A percentile compares a stretch with the other conserved stretches of the same genome.
Conservation (phyloP, 2,329 filamentous ascomycete species). For the Emydomyces testavorans region DNA sequence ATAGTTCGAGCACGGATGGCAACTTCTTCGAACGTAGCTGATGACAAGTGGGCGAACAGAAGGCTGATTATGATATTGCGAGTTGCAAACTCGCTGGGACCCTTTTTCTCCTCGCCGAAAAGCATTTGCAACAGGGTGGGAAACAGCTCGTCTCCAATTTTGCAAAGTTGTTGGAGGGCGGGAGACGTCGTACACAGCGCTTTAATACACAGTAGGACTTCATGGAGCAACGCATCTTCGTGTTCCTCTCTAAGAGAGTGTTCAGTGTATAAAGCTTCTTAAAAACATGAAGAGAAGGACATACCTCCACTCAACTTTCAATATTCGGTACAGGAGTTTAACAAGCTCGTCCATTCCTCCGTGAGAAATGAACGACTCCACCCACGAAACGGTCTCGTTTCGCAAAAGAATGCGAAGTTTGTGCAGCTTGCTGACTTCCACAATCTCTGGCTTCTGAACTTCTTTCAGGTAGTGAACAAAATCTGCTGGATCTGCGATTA, state of each 20-base stretch:
- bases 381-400: conserved; percentile 94
- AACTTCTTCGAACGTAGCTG: conserved; percentile 50
- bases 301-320: conserved; percentile 91
- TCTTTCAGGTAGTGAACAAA: conserved; percentile 79
- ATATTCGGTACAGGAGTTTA: conserved; percentile 73
- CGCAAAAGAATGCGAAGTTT: conserved; percentile 79
- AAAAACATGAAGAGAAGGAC: conserved; percentile 21
- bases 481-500: conserved; percentile 63
- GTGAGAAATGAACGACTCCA: conserved; percentile 76
- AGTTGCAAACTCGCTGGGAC: conserved; percentile 91
- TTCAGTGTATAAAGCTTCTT: not conserved
- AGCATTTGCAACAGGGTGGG: conserved; percentile 77
- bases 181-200: conserved; percentile 84
- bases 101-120: conserved; percentile 96
- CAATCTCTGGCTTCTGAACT: conserved; percentile 64
- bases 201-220: conserved; percentile 85
- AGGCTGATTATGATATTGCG: conserved; percentile 81
- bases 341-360: conserved; percentile 91
- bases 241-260: conserved; percentile 64
- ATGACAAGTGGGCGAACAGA: conserved; percentile 75
- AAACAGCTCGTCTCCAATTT: conserved; percentile 70
- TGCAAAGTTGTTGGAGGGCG: conserved; percentile 68
- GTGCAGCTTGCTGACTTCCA: conserved; percentile 91
- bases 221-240: conserved; percentile 83
- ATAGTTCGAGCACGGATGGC: conserved; percentile 59